Evolutionary conservation across 2,329 filamentous ascomycete genomes (phyloP).

Genomic region (Cordyceps farinosa): DNA sequence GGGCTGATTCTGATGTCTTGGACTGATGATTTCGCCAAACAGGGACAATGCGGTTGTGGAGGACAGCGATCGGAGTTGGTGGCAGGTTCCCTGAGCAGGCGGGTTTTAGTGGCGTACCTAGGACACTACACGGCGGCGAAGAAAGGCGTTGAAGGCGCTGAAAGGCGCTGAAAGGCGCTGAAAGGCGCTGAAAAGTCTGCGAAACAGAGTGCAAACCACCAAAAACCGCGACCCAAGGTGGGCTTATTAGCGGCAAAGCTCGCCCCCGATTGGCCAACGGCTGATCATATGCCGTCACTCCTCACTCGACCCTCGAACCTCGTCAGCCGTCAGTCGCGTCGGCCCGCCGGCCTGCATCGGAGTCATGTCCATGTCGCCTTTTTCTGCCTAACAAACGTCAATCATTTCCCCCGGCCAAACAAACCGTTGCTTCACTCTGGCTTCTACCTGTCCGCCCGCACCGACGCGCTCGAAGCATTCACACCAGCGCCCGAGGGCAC

Average conservation of each 20-base stretch:
- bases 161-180: not conserved
- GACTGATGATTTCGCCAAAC: too few species aligned
- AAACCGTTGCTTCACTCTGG: not conserved
- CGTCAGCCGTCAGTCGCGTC: conserved; percentile 7
- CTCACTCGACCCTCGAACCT: not conserved
- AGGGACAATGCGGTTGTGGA: too few species aligned
- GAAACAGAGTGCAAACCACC: too few species aligned
- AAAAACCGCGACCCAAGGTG: too few species aligned
- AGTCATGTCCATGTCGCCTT: conserved; percentile 11
- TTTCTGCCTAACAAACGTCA: conserved; percentile 15
- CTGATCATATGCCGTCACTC: conserved; percentile 15
- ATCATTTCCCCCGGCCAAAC: not conserved
- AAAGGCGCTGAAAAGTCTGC: not conserved
- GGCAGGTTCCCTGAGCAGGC: too few species aligned
- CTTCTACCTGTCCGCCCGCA: not conserved
- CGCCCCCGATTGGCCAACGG: not conserved
- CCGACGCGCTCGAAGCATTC: not conserved
- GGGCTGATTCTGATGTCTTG: too few species aligned
- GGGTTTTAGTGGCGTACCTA: too few species aligned
- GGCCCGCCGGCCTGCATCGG: conserved; percentile 15
- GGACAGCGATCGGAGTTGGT: too few species aligned
- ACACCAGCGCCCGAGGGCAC: not conserved
- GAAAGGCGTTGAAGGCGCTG: not conserved
- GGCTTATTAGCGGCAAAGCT: too few species aligned
- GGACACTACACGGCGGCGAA: too few species aligned